These are phyloP conservation scores for Microstegium vimineum DNA, from an alignment of 176 grass and related monocot species.

Conservation along the genomic window DNA sequence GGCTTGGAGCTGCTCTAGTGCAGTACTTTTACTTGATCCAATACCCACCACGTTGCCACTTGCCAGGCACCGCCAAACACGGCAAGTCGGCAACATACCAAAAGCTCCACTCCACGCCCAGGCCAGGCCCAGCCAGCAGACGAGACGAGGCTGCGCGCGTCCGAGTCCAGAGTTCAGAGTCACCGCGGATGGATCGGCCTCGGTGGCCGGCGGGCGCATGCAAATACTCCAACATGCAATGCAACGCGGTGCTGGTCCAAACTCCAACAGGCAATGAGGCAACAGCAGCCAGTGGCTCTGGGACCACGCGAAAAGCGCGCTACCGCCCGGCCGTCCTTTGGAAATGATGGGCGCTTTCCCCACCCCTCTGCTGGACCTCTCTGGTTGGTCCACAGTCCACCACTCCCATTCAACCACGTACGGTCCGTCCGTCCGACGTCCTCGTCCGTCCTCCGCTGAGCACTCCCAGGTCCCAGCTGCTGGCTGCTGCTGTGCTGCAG, in stretches of 20 bases:
- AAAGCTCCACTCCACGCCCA: no score
- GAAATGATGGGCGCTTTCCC: not conserved
- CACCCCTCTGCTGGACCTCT: not conserved
- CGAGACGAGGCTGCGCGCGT: no score
- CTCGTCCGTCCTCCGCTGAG: not conserved
- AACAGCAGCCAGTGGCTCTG: not conserved
- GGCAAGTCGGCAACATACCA: no score
- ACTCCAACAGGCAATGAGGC: not conserved
- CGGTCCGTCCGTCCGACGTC: not conserved
- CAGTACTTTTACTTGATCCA: not conserved
- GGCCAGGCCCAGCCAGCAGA: no score
- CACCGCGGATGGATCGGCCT: not conserved
- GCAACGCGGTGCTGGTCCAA: no score
- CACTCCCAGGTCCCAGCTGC: no score
- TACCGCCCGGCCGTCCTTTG: constrained; percentile 1
- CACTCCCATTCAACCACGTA: no score
- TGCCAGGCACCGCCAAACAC: not conserved
- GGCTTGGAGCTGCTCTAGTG: not conserved
- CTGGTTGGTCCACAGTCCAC: no score
- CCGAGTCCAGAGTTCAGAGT: no score
- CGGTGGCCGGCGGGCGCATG: no score
- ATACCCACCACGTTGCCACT: not conserved
- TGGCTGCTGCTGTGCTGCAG: no score
- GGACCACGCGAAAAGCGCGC: not conserved
- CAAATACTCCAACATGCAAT: no score